Percentiles rank a stretch among this genome's conserved stretches.
phyloP scores from a whole-genome alignment of 306 rosid genomes.

The Benincasa hispida region DNA sequence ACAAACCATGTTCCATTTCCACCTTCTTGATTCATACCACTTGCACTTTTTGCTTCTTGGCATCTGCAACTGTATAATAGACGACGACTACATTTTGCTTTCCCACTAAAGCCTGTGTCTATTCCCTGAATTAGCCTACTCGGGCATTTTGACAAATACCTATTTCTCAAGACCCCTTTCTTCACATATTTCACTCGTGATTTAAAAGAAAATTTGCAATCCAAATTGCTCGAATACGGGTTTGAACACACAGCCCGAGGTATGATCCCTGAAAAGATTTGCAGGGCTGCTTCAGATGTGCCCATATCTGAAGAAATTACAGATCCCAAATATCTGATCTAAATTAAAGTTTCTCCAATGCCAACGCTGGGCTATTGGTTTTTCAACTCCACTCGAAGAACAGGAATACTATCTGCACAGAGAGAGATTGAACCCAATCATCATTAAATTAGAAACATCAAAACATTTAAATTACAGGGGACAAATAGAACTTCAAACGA shows the following conservation, averaged over 20 bases:
- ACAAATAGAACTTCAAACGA: not conserved
- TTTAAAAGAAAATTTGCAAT: constrained; percentile 12
- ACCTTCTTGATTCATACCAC: constrained; percentile 28
- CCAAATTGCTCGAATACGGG: constrained; percentile 13
- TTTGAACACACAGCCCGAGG: constrained; percentile 25
- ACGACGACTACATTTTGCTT: constrained; percentile 2
- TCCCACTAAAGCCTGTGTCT: constrained; percentile 15
- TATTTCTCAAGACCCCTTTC: constrained; percentile 23
- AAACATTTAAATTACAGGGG: too few species aligned
- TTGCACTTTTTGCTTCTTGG: constrained; percentile 32
- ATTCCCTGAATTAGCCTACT: constrained; percentile 16
- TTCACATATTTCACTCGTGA: constrained; percentile 22
- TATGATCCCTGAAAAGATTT: constrained; percentile 29
- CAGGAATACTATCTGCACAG: not conserved
- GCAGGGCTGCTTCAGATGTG: constrained; percentile 37
- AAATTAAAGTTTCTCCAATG: not conserved
- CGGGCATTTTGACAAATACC: constrained; percentile 19
- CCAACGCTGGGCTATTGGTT: not conserved
- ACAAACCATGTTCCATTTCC: constrained; percentile 37
- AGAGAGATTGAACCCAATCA: not conserved
- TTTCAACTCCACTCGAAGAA: not conserved
- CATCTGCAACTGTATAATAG: constrained; percentile 43
- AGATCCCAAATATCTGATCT: constrained; percentile 2
- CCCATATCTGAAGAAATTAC: constrained; percentile 23
- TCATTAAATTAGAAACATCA: not conserved